phyloP scores from a whole-genome alignment of 75 land plant species.

The Selaginella moellendorffii region DNA sequence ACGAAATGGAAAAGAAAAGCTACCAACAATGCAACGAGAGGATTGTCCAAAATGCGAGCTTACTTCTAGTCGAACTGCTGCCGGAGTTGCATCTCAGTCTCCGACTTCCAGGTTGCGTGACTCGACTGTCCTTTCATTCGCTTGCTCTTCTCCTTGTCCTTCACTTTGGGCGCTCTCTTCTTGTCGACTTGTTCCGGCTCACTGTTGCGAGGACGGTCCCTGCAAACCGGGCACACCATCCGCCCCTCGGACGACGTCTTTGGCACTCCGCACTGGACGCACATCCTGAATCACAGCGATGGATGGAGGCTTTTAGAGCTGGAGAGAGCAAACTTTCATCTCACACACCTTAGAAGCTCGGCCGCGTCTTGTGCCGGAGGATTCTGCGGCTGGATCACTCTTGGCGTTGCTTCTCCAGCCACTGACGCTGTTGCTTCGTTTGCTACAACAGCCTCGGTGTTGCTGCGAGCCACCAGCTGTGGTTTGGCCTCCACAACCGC shows the following conservation, averaged over 20 bases:
- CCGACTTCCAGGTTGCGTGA: conserved; percentile 96
- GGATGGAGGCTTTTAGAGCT: not conserved
- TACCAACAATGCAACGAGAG: too few species aligned
- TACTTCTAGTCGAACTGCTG: conserved; percentile 76
- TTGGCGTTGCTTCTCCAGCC: conserved; percentile 10
- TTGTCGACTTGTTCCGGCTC: conserved; percentile 42
- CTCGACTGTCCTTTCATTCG: conserved; percentile 96
- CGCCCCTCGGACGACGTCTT: conserved; percentile 65
- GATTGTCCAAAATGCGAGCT: too few species aligned
- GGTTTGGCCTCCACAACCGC: conserved; percentile 77
- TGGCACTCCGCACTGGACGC: conserved; percentile 79
- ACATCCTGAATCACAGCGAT: conserved; percentile 39
- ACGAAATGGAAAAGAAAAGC: too few species aligned
- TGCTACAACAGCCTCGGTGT: conserved; percentile 34
- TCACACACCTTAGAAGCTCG: conserved; percentile 53
- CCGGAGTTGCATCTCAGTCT: conserved; percentile 93
- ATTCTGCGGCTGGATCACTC: conserved; percentile 52
- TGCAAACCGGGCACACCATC: conserved; percentile 76
- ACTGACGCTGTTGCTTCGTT: conserved; percentile 11
- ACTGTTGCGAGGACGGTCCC: conserved; percentile 61
- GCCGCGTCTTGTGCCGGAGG: conserved; percentile 63
- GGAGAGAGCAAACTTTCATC: not conserved
- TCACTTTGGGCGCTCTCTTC: conserved; percentile 67
- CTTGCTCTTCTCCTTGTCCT: conserved; percentile 86
- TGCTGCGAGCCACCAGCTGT: conserved; percentile 50